Conservation (phyloP, 169 alveolate genomes). For the Babesia caballi region DNA sequence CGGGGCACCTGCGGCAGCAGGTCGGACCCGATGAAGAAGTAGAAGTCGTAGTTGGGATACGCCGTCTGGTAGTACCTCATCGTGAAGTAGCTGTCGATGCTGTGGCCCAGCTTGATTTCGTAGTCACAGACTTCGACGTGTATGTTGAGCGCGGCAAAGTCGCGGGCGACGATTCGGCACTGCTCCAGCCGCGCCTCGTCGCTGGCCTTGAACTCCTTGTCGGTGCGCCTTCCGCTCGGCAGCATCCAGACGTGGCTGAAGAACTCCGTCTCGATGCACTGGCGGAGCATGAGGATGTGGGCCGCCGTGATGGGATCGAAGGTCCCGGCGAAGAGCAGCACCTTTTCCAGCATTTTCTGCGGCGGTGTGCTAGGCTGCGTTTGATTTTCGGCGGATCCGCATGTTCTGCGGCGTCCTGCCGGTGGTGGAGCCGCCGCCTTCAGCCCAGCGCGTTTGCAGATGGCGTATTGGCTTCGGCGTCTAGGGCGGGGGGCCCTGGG, state of each 20-base stretch:
- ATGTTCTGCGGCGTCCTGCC: too few species aligned
- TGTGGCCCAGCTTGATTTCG: conserved; percentile 15
- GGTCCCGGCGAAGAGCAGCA: conserved; percentile 62
- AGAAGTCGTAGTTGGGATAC: conserved; percentile 46
- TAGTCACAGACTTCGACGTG: conserved; percentile 21
- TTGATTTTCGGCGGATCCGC: too few species aligned
- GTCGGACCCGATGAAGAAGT: conserved; percentile 62
- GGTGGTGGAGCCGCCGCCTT: too few species aligned
- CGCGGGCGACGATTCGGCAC: conserved; percentile 32
- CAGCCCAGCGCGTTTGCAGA: too few species aligned
- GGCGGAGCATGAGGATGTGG: conserved; percentile 54
- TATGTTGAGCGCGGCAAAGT: not conserved
- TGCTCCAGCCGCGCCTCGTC: conserved; percentile 38
- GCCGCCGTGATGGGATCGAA: conserved; percentile 64
- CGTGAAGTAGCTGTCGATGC: conserved; percentile 58
- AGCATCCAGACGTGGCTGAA: conserved; percentile 45
- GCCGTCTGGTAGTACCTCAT: conserved; percentile 25
- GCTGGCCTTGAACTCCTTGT: conserved; percentile 36
- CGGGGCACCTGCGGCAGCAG: conserved; percentile 38
- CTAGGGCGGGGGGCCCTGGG: too few species aligned
- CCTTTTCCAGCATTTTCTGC: too few species aligned
- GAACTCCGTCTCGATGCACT: conserved; percentile 27
- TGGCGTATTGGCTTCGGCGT: too few species aligned
- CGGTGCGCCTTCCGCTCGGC: conserved; percentile 61
- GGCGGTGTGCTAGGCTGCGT: too few species aligned